Evolutionary conservation across 148 eudicot genomes (phyloP).

Genomic region (Rhododendron ovatum): DNA sequence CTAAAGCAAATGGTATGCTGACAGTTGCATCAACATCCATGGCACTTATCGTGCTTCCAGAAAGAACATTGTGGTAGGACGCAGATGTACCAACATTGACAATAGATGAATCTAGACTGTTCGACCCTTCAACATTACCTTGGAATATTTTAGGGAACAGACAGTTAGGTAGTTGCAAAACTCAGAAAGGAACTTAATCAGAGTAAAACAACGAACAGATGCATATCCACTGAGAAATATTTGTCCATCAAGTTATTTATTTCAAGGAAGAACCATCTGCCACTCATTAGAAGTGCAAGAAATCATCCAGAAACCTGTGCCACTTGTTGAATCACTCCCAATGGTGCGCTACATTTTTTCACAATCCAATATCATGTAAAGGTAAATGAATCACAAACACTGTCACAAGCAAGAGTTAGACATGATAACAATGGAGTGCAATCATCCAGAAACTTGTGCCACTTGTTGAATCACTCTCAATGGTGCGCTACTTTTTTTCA

Average conservation of each 20-base stretch:
- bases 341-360: not conserved
- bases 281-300: not conserved
- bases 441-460: too few relatives aligned
- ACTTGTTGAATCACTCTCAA: not conserved
- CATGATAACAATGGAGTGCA: not conserved
- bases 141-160: not conserved
- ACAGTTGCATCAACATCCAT: conserved; percentile 45
- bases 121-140: conserved; percentile 22
- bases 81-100: conserved; percentile 20
- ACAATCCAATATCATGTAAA: not conserved
- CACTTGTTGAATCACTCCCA: not conserved
- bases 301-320: conserved; percentile 2
- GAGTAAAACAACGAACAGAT: not conserved
- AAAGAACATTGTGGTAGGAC: conserved; percentile 19
- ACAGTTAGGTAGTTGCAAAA: not conserved
- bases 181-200: not conserved
- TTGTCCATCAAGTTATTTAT: not conserved
- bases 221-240: not conserved
- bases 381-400: not conserved
- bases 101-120: conserved; percentile 15
- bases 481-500: not conserved
- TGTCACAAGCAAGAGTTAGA: not conserved
- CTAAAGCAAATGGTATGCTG: conserved; percentile 72
- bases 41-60: conserved; percentile 20
- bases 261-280: not conserved